These are phyloP conservation scores for Calvatia gigantea DNA, from an alignment of 768 basidiomycete genomes.

Conservation along the genomic window DNA sequence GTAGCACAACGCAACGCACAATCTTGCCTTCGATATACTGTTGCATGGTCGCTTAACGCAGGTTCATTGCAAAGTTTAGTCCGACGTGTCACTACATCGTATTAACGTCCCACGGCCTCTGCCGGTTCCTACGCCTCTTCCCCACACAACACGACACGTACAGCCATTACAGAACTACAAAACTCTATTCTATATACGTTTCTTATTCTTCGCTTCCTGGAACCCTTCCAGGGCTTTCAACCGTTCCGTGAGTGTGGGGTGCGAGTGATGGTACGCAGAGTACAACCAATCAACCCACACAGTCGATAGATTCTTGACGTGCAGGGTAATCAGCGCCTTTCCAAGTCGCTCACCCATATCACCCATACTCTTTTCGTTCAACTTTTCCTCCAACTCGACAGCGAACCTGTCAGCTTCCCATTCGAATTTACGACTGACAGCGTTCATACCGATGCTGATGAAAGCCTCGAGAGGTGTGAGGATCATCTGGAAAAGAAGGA, in stretches of 20 bases:
- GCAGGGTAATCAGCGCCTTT: conserved; percentile 77
- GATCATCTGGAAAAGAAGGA: conserved; percentile 89
- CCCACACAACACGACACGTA: not conserved
- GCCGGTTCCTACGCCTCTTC: conserved; percentile 5
- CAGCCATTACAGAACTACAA: not conserved
- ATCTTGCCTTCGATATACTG: conserved; percentile 16
- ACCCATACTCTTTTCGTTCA: conserved; percentile 54
- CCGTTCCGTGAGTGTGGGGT: conserved; percentile 91
- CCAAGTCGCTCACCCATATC: conserved; percentile 87
- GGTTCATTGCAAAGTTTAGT: not conserved
- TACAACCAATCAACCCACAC: conserved; percentile 97
- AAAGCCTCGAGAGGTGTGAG: conserved; percentile 76
- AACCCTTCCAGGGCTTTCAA: conserved; percentile 76
- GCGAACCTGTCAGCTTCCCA: conserved; percentile 92
- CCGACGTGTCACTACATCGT: conserved; percentile 6
- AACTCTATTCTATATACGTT: conserved; percentile 21
- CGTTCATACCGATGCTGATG: conserved; percentile 72
- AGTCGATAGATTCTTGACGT: conserved; percentile 89
- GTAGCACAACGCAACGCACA: conserved; percentile 8
- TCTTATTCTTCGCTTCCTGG: conserved; percentile 44
- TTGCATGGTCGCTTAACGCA: conserved; percentile 11
- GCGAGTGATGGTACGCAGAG: conserved; percentile 94
- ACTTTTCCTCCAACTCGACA: conserved; percentile 58
- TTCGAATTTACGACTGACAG: conserved; percentile 82
- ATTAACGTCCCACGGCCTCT: not conserved